These are phyloP conservation scores for Harringtonia aguacate DNA, from an alignment of 2,329 filamentous ascomycete genomes.

Conservation along the genomic window DNA sequence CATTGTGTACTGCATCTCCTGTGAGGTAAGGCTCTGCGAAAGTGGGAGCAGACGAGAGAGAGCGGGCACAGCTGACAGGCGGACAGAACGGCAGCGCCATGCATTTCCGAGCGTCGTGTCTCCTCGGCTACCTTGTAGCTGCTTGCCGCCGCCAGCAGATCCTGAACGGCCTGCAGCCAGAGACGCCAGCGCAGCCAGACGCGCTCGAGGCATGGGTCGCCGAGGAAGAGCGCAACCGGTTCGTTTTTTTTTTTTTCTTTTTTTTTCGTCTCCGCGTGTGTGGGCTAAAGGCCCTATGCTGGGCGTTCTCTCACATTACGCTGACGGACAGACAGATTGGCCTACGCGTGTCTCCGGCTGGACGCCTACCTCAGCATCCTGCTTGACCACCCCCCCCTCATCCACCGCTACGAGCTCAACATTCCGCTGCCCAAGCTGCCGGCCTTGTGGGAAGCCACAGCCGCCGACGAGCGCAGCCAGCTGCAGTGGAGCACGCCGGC, in stretches of 20 bases:
- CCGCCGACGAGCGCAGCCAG: constrained; percentile 1
- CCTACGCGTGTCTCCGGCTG: constrained; percentile 1
- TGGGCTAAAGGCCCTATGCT: too few species aligned
- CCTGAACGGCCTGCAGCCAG: background rate
- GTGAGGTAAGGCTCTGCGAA: too few species aligned
- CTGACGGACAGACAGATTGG: too few species aligned
- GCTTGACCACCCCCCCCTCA: constrained; percentile 3
- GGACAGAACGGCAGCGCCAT: background rate
- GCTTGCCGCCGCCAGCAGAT: constrained; percentile 3
- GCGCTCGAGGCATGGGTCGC: background rate
- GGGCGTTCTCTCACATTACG: too few species aligned
- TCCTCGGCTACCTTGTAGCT: constrained; percentile 1
- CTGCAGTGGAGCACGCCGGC: constrained; percentile 4
- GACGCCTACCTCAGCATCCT: constrained; percentile 5
- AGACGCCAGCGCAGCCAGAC: background rate
- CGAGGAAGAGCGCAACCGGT: constrained; percentile 2
- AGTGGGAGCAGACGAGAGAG: too few species aligned
- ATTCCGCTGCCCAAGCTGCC: constrained; percentile 4
- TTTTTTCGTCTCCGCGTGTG: too few species aligned
- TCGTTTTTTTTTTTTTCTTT: background rate
- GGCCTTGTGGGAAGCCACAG: background rate
- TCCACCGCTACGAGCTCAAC: constrained; percentile 4
- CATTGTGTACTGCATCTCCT: constrained; percentile 3
- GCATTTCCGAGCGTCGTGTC: constrained; percentile 1
- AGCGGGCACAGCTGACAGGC: background rate